phyloP scores from a whole-genome alignment of 2,329 filamentous ascomycete genomes.

The Cladobotryum protrusum region DNA sequence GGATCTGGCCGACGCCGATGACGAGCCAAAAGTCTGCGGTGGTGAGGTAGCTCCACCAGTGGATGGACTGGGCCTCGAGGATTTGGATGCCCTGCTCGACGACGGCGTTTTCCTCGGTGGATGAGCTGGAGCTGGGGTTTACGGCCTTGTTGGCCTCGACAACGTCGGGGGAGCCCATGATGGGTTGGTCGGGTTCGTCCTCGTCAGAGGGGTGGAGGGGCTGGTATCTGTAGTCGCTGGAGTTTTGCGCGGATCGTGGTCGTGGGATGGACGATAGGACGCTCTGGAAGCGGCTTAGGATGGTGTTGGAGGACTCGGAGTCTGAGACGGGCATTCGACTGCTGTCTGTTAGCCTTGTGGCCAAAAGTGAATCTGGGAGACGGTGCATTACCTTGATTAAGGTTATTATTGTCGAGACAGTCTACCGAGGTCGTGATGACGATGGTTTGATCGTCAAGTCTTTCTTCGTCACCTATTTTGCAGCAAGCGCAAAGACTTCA shows the following conservation, averaged over 20 bases:
- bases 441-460: constrained; percentile 33
- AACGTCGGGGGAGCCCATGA: constrained; percentile 12
- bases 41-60: constrained; percentile 68
- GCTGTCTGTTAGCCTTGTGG: neutral
- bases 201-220: constrained; percentile 9
- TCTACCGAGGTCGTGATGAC: neutral
- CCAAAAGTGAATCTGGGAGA: neutral
- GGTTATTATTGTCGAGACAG: too few relatives aligned
- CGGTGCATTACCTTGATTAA: neutral
- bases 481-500: constrained; percentile 63
- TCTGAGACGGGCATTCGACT: constrained; percentile 7
- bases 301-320: constrained; percentile 7
- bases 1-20: constrained; percentile 71
- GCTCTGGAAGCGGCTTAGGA: neutral
- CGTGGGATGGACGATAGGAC: neutral
- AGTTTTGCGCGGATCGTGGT: neutral
- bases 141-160: neutral
- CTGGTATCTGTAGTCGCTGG: constrained; percentile 3
- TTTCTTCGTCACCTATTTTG: constrained; percentile 46
- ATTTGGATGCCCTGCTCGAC: constrained; percentile 47
- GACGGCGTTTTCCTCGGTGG: constrained; percentile 23
- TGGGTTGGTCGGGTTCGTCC: constrained; percentile 11
- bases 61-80: constrained; percentile 47
- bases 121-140: constrained; percentile 10
- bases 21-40: constrained; percentile 87